These are phyloP conservation scores for Neonectria hederae DNA, from an alignment of 2,329 filamentous ascomycete species.

Conservation along the genomic window DNA sequence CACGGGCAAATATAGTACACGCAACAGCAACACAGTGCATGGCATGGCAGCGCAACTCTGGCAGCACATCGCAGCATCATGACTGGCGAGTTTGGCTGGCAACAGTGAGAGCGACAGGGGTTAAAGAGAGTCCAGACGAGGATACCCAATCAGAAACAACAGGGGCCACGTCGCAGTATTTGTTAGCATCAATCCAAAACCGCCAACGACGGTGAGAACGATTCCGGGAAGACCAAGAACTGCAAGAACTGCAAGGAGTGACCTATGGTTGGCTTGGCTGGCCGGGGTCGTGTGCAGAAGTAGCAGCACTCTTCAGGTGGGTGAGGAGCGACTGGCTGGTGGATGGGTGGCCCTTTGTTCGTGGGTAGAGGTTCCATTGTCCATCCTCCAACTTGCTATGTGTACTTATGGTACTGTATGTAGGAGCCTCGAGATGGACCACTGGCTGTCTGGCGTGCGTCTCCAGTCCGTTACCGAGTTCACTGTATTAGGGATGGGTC, in stretches of 20 bases:
- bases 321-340: conserved; percentile 4
- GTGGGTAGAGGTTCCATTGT: conserved; percentile 21
- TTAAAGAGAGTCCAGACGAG: conserved; percentile 5
- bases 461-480: neutral
- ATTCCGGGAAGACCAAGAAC: conserved; percentile 34
- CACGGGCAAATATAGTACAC: conserved; percentile 7
- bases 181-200: conserved; percentile 43
- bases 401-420: neutral
- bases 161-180: conserved; percentile 38
- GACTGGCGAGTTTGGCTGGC: conserved; percentile 12
- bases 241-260: conserved; percentile 25
- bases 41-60: conserved; percentile 6
- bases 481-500: conserved; percentile 1
- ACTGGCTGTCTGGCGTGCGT: neutral
- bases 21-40: conserved; percentile 11
- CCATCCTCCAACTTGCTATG: neutral
- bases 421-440: neutral
- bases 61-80: conserved; percentile 5
- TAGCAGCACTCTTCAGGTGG: conserved; percentile 38
- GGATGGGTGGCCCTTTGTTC: conserved; percentile 1
- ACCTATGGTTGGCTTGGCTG: conserved; percentile 35
- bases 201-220: conserved; percentile 40
- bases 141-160: conserved; percentile 33
- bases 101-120: conserved; percentile 20
- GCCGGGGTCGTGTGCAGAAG: conserved; percentile 37